Base-by-base conservation (phyloP, 106 monocot genomes). In the Phalaenopsis equestris region DNA sequence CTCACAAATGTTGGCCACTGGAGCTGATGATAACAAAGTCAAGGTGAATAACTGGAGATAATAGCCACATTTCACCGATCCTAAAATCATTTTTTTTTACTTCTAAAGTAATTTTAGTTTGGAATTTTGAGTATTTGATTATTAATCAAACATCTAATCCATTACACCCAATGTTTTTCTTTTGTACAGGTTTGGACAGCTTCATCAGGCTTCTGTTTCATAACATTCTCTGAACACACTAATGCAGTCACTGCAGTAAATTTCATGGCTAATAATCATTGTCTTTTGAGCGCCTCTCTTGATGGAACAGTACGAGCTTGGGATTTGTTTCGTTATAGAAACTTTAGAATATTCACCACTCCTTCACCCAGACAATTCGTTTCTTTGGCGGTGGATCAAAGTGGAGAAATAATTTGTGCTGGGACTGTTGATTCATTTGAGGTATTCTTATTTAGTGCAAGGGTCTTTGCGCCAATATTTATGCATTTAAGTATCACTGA, bases 371-470 rank as follows among this genome's bases (percentile, higher is more conserved):
- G 91, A 67, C 98, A 99, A 80, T 99, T 99, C 88, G 94, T 93
- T 78, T 94, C 94, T 78, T 88, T 99, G 83, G 78, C 98, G 73
- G 84, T 91, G 39, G 98, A 99, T 77, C 92, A 84, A 74, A 94
- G 94, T 85, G 98, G 98, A 55, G 98, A 99, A 87, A 85, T 99
- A 76, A 89, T 99, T 76, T 99, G 98, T 87, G 94, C 98, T 83
- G 98, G 98, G 77, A 99, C 98, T 45, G 82, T 94, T 56, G 98
- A 99, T 78, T 99, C 98, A 76, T 99, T 99, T 87, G 98, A 99
- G 98, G 98, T 99, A 82, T n/a, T 49, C 16, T 37, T 46, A 19
- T 56, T 75, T 19, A 42, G 56, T 78, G 39, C 4, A 38, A 73
- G 56, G 8, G 30, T 18, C n/a, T 8, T 38, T 23, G 30, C 17